Evolutionary conservation across 805 yeast genomes (phyloP).

Genomic region (Suhomyces sp.): DNA sequence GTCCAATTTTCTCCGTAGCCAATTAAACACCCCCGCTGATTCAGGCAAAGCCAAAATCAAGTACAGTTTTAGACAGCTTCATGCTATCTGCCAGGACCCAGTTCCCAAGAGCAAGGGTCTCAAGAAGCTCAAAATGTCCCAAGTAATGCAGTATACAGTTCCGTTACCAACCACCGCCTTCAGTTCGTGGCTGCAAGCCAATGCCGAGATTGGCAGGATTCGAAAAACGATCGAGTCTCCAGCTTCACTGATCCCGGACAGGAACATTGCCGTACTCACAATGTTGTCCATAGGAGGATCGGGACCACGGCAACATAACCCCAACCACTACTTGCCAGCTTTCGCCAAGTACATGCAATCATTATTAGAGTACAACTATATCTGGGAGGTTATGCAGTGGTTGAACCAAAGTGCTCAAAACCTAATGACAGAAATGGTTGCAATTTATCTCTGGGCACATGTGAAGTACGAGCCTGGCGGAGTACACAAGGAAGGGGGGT

Average conservation of each 20-base stretch:
- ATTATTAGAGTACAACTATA: neutral
- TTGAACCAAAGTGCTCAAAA: constrained; percentile 25
- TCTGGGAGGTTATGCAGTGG: neutral
- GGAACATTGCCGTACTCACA: neutral
- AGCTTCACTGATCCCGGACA: neutral
- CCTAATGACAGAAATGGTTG: constrained; percentile 38
- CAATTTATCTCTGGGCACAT: constrained; percentile 46
- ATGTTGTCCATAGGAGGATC: constrained; percentile 34
- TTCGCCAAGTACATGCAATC: constrained; percentile 9
- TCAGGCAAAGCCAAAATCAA: neutral
- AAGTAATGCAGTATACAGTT: constrained; percentile 13
- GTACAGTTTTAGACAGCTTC: constrained; percentile 9
- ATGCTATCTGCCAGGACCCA: neutral
- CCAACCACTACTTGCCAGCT: constrained; percentile 34
- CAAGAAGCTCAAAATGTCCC: constrained; percentile 4
- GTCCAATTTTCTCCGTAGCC: constrained; percentile 4
- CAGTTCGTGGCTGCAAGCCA: constrained; percentile 20
- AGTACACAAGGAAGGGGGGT: neutral
- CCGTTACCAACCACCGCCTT: constrained; percentile 7
- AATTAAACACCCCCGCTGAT: neutral
- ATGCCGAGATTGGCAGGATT: constrained; percentile 19
- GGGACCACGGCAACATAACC: constrained; percentile 26
- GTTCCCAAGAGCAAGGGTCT: neutral
- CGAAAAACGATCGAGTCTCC: neutral
- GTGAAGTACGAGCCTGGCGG: constrained; percentile 29